Conservation (phyloP, 2,329 filamentous ascomycete genomes). For the Apiospora sp. region DNA sequence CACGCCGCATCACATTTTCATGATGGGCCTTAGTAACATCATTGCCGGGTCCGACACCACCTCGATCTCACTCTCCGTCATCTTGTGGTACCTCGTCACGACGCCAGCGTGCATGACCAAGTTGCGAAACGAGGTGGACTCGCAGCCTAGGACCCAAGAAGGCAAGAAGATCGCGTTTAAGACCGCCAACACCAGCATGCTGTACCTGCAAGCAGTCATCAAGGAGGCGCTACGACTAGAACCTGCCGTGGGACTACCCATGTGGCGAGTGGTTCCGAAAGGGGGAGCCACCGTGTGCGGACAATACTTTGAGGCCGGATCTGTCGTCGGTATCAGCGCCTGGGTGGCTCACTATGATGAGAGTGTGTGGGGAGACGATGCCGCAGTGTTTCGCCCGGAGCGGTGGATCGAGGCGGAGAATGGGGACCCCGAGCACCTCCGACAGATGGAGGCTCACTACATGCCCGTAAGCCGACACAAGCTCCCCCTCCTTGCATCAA, state of each 20-base stretch:
- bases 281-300: conserved; percentile 30
- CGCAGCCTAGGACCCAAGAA: not conserved
- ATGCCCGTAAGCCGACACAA: not conserved
- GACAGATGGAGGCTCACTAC: not conserved
- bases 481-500: no score
- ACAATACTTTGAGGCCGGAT: conserved; percentile 42
- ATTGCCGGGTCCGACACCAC: conserved; percentile 48
- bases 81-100: conserved; percentile 41
- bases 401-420: conserved; percentile 37
- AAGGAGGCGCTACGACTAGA: conserved; percentile 26
- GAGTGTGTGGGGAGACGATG: conserved; percentile 40
- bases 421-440: not conserved
- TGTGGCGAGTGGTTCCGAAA: conserved; percentile 26
- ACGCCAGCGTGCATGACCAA: conserved; percentile 40
- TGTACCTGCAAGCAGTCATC: conserved; percentile 22
- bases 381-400: conserved; percentile 43
- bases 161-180: not conserved
- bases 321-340: conserved; percentile 42
- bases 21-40: conserved; percentile 36
- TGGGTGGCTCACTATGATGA: conserved; percentile 37
- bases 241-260: conserved; percentile 1
- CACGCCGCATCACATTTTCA: not conserved
- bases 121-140: conserved; percentile 49
- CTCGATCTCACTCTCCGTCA: conserved; percentile 41
- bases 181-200: conserved; percentile 2